Conservation (phyloP, 805 yeast genomes). For the Kazachstania viticola region DNA sequence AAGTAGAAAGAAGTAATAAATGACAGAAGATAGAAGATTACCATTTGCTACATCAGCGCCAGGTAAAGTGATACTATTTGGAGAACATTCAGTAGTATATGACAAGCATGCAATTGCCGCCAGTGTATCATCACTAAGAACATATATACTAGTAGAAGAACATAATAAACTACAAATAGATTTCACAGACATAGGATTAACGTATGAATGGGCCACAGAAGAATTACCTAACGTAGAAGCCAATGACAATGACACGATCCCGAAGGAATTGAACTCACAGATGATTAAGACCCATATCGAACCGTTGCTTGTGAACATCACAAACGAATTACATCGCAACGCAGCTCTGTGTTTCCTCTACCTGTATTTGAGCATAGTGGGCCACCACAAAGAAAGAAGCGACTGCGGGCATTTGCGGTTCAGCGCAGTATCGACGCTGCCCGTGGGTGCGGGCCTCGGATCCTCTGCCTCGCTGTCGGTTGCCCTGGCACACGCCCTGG, state of each 20-base stretch:
- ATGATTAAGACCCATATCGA: not conserved
- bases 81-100: slow-evolving; percentile 94
- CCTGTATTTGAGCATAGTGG: slow-evolving; percentile 48
- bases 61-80: slow-evolving; percentile 90
- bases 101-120: slow-evolving; percentile 94
- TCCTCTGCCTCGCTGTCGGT: slow-evolving; percentile 88
- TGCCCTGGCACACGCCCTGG: slow-evolving; percentile 65
- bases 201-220: slow-evolving; percentile 43
- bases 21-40: too few relatives aligned
- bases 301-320: slow-evolving; percentile 4
- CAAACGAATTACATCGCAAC: slow-evolving; percentile 50
- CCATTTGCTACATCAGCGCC: slow-evolving; percentile 86
- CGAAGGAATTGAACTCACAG: not conserved
- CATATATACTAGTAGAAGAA: slow-evolving; percentile 58
- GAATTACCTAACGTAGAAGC: not conserved
- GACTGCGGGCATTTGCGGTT: slow-evolving; percentile 47
- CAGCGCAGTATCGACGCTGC: slow-evolving; percentile 70
- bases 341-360: slow-evolving; percentile 82
- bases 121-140: slow-evolving; percentile 65
- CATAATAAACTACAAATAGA: slow-evolving; percentile 43
- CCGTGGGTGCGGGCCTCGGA: slow-evolving; percentile 95
- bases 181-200: slow-evolving; percentile 72
- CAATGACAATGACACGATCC: not conserved
- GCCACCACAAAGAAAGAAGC: slow-evolving; percentile 18
- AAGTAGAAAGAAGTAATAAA: too few relatives aligned